Percentiles rank a stretch among this genome's conserved stretches.
Evolutionary conservation across 2,329 filamentous ascomycete genomes (phyloP).

Genomic region (Aspergillus tubingensis): DNA sequence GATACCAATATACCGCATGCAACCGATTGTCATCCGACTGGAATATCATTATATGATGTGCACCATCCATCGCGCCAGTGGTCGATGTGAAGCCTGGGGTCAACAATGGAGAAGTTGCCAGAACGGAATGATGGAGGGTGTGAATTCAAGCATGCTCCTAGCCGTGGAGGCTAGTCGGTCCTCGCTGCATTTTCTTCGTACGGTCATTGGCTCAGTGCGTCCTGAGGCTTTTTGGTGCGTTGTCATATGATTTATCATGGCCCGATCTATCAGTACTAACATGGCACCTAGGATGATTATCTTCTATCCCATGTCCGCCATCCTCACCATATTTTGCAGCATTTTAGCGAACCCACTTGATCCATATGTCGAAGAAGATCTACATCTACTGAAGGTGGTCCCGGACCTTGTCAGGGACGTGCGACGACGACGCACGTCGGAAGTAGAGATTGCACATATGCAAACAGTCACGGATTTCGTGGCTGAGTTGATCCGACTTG

Average conservation of each 20-base stretch:
- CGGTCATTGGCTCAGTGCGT: not conserved
- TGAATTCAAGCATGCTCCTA: constrained; percentile 51
- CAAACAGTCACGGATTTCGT: constrained; percentile 3
- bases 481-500: constrained; percentile 2
- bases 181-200: constrained; percentile 46
- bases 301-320: constrained; percentile 54
- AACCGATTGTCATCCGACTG: constrained; percentile 47
- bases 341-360: constrained; percentile 46
- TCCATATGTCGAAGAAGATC: not conserved
- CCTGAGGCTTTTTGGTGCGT: constrained; percentile 1
- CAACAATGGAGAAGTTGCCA: constrained; percentile 16
- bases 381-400: not conserved
- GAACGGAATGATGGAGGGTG: constrained; percentile 36
- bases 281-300: constrained; percentile 44
- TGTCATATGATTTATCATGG: not conserved
- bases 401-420: not conserved
- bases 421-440: not conserved
- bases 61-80: constrained; percentile 53
- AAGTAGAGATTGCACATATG: not conserved
- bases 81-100: constrained; percentile 44
- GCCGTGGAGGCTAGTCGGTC: constrained; percentile 54
- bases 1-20: constrained; percentile 33
- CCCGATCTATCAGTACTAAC: not conserved
- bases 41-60: constrained; percentile 55
- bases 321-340: constrained; percentile 53